These are phyloP conservation scores for Dipteronia sinensis DNA, from an alignment of 345 rosid species.

Conservation along the genomic window DNA sequence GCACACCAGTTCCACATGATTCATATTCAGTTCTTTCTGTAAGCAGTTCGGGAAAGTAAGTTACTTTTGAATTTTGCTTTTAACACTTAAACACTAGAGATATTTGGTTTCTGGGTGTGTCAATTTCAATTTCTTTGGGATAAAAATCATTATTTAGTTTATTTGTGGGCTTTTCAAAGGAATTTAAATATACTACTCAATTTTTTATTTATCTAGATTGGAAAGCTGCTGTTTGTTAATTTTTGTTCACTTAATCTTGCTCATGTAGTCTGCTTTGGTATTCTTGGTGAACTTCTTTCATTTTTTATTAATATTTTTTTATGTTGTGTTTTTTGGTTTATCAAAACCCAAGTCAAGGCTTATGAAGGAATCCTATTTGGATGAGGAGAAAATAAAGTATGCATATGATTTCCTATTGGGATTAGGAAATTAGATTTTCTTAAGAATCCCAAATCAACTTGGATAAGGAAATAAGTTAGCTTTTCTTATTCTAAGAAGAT, in stretches of 20 bases:
- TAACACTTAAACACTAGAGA: not conserved
- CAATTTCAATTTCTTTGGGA: not conserved
- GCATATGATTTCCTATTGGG: no score
- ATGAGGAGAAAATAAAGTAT: no score
- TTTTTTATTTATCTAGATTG: not conserved
- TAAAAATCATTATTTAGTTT: not conserved
- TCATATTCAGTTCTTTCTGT: conserved; percentile 92
- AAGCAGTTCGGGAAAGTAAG: conserved; percentile 99
- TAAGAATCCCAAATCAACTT: no score
- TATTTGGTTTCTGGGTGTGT: conserved; percentile 7
- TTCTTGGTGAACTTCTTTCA: no score
- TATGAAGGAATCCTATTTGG: no score
- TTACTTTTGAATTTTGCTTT: conserved; percentile 17
- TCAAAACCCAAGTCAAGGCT: no score
- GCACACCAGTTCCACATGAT: conserved; percentile 97
- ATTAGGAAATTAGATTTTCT: no score
- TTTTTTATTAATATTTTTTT: no score
- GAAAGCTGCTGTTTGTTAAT: not conserved
- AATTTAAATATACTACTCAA: not conserved
- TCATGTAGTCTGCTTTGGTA: no score
- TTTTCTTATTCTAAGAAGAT: no score
- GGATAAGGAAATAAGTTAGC: no score
- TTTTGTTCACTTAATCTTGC: not conserved
- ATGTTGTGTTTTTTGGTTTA: no score
- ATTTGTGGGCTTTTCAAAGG: not conserved